Evolutionary conservation across 768 basidiomycete genomes (phyloP).

Genomic region (Mycena capillaripes): DNA sequence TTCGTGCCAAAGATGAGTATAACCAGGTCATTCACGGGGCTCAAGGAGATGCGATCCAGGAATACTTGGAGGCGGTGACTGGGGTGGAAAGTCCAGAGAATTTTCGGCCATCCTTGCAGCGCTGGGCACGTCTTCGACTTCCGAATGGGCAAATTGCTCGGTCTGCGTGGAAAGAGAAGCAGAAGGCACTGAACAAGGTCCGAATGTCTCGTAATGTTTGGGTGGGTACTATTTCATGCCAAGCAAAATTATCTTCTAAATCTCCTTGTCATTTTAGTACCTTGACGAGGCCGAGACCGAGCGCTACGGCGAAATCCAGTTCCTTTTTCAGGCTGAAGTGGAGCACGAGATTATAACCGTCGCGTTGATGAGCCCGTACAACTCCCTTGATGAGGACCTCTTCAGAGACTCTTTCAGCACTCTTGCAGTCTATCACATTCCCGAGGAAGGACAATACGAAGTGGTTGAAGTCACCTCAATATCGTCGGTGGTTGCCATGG

Average conservation of each 20-base stretch:
- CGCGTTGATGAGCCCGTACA: conserved; percentile 28
- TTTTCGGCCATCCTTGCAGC: neutral
- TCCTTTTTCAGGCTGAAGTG: conserved; percentile 34
- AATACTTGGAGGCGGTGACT: neutral
- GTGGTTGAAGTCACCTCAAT: conserved; percentile 35
- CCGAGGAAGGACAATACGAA: neutral
- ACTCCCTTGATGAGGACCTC: conserved; percentile 17
- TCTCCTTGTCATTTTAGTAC: neutral
- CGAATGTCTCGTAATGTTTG: conserved; percentile 26
- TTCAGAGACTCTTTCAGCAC: conserved; percentile 21
- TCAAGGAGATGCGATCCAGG: neutral
- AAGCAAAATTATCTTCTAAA: neutral
- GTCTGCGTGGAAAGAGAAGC: conserved; percentile 35
- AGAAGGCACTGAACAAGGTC: conserved; percentile 14
- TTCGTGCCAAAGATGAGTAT: conserved; percentile 25
- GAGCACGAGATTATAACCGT: conserved; percentile 24
- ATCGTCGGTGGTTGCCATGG: conserved; percentile 34
- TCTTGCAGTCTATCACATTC: conserved; percentile 9
- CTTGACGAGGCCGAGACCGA: neutral
- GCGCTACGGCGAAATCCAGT: conserved; percentile 30
- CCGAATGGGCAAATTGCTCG: conserved; percentile 43
- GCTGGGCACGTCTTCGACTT: conserved; percentile 38
- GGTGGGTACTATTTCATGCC: conserved; percentile 7
- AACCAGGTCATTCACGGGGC: conserved; percentile 7
- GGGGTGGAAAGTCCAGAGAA: neutral